A percentile compares a stretch with the other conserved stretches of the same genome.
Conservation (phyloP, 257 asterid genomes). For the Solanum megistacrolobum region DNA sequence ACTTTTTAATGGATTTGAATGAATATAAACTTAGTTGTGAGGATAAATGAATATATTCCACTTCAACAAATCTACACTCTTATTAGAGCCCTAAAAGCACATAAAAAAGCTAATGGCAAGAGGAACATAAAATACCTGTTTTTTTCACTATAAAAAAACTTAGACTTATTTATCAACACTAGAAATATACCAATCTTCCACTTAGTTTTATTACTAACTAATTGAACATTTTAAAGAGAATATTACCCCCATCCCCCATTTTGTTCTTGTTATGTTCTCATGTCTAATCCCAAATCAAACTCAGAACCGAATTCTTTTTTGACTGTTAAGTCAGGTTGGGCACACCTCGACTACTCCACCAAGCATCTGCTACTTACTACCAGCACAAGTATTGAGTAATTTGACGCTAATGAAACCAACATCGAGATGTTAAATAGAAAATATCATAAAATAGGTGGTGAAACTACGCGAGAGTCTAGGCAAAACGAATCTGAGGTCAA, state of each 20-base stretch:
- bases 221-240: neutral
- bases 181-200: neutral
- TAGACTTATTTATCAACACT: neutral
- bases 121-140: neutral
- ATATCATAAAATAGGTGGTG: neutral
- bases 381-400: neutral
- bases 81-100: neutral
- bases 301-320: neutral
- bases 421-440: neutral
- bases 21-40: neutral
- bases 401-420: neutral
- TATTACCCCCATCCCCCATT: neutral
- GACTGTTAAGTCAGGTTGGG: neutral
- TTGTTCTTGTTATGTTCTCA: neutral
- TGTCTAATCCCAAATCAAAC: neutral
- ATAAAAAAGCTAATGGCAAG: neutral
- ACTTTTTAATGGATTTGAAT: neutral
- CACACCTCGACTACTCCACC: neutral
- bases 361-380: neutral
- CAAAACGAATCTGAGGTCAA: neutral
- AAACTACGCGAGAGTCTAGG: neutral
- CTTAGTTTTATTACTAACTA: neutral
- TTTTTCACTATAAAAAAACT: neutral
- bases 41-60: neutral
- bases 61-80: neutral